These are phyloP conservation scores for Magnaporthiopsis rhizophila DNA, from an alignment of 2,329 filamentous ascomycete species.

Conservation along the genomic window DNA sequence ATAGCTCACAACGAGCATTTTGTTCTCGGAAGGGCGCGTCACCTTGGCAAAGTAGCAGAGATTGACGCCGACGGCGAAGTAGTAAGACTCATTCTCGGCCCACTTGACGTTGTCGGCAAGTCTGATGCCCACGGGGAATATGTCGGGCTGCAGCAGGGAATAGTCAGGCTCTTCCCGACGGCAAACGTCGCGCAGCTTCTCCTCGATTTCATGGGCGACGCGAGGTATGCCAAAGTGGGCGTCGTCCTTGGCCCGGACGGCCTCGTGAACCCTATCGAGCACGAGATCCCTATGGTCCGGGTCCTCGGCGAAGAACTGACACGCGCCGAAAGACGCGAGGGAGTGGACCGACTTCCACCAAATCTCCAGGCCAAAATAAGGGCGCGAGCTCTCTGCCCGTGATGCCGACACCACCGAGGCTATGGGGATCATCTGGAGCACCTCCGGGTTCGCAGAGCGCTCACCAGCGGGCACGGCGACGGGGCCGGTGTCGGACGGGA, in stretches of 20 bases:
- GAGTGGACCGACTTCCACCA: conserved; percentile 45
- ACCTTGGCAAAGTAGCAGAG: conserved; percentile 45
- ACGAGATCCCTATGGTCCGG: conserved; percentile 42
- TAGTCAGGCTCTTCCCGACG: conserved; percentile 33
- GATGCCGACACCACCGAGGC: conserved; percentile 44
- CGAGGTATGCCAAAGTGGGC: conserved; percentile 26
- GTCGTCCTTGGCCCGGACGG: conserved; percentile 24
- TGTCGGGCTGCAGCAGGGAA: conserved; percentile 27
- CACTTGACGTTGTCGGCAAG: conserved; percentile 29
- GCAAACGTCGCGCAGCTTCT: conserved; percentile 38
- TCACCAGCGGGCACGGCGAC: conserved; percentile 15
- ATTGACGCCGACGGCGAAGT: conserved; percentile 45
- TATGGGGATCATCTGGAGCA: conserved; percentile 37
- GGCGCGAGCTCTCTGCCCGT: conserved; percentile 39
- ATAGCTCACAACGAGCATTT: conserved; percentile 34
- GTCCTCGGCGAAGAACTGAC: conserved; percentile 40
- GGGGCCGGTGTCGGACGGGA: conserved; percentile 25
- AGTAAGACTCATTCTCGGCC: conserved; percentile 36
- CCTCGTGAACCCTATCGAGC: conserved; percentile 34
- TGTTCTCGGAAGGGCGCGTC: conserved; percentile 28
- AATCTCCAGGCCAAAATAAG: conserved; percentile 44
- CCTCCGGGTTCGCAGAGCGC: conserved; percentile 19
- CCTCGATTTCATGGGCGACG: conserved; percentile 38
- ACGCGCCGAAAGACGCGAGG: conserved; percentile 36
- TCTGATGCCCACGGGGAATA: conserved; percentile 44